Evolutionary conservation across 2,329 filamentous ascomycete genomes (phyloP), one percentile per base, ranked within the genome.

Genomic region (Cytospora leucostoma): DNA sequence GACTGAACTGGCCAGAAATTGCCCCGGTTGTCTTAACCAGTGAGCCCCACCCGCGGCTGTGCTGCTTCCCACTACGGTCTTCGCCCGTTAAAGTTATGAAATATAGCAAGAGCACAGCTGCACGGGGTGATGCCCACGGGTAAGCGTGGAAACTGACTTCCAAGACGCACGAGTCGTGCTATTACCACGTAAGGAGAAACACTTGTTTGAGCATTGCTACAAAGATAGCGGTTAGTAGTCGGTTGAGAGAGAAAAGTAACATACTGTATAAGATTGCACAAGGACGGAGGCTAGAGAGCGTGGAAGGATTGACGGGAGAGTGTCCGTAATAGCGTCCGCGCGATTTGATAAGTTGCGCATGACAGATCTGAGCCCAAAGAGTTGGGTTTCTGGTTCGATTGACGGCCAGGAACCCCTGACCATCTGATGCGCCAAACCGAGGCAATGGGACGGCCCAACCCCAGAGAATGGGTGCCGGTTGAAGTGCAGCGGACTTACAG

Each of bases 351-450:
- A 32, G 12, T 17, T 40, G 58, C 56, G 13, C n/a, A 35, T 38
- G 49, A 40, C 38, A 47, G 44, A 47, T 47, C 58, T 60, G 58
- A 61, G 47, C 38, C 47, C 59, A 49, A 34, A 56, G 52, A 61
- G 33, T 44, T 12, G n/a, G 27, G 21, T 11, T 32, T 50, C 51
- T n/a, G 51, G 54, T 40, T 35, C 54, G 49, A 56, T 59, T 57
- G n/a, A 50, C 21, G 32, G 55, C 50, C 37, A 51, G 56, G 60
- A 56, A 53, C 50, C 63, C 63, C 53, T 40, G 56, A 56, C 51
- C 56, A 51, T 59, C 51, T 63, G 63, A 59, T 27, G 27, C 37
- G 60, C 56, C 60, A 65, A 50, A 59, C 60, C 52, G 47, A 40
- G 55, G 55, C 52, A 55, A 53, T 53, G 59, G 55, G 55, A 53